phyloP scores from a whole-genome alignment of 129 eudicot species.

The Chrysanthemum lavandulifolium region DNA sequence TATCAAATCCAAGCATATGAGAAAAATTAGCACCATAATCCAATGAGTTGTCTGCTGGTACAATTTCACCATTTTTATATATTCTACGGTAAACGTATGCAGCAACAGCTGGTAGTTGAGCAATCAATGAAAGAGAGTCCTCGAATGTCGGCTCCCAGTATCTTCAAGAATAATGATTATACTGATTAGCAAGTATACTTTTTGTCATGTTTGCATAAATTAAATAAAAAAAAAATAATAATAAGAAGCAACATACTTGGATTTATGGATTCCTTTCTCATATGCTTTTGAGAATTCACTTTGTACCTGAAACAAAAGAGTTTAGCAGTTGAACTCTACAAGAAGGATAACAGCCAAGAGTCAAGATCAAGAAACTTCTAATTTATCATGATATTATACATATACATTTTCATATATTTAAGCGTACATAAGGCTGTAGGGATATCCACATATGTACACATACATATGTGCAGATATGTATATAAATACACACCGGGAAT shows the following conservation, averaged over 20 bases:
- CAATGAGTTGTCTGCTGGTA: slow-evolving; percentile 73
- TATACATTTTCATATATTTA: too few species aligned
- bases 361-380: too few species aligned
- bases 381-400: too few species aligned
- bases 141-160: slow-evolving; percentile 98
- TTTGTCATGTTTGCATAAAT: background rate
- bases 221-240: background rate
- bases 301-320: slow-evolving; percentile 50
- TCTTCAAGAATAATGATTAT: slow-evolving; percentile 36
- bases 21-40: slow-evolving; percentile 98
- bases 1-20: slow-evolving; percentile 92
- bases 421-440: too few species aligned
- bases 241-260: slow-evolving; percentile 54
- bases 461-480: too few species aligned
- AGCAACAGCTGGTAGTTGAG: slow-evolving; percentile 92
- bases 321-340: too few species aligned
- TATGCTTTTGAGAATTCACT: slow-evolving; percentile 99
- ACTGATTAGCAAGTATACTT: too few species aligned
- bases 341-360: too few species aligned
- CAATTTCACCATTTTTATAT: slow-evolving; percentile 74
- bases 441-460: too few species aligned
- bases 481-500: too few species aligned
- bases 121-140: slow-evolving; percentile 90
- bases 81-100: slow-evolving; percentile 94
- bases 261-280: slow-evolving; percentile 94